These are phyloP conservation scores for Hygrocybe coccinea DNA, from an alignment of 768 basidiomycete genomes.

Conservation along the genomic window DNA sequence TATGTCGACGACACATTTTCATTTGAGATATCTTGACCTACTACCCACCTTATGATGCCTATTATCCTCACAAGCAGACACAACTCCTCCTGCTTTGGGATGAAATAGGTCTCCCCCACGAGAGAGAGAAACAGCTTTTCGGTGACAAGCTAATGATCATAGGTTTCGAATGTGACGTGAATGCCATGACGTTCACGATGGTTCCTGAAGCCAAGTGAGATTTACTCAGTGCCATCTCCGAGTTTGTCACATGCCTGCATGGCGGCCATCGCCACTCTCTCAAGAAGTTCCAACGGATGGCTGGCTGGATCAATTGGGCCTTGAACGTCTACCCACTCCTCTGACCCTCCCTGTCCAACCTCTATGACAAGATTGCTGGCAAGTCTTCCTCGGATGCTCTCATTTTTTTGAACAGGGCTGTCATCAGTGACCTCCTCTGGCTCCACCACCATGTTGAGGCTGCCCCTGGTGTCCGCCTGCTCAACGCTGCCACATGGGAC, in stretches of 20 bases:
- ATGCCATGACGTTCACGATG: conserved; percentile 27
- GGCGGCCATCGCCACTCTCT: conserved; percentile 12
- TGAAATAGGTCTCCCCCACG: conserved; percentile 35
- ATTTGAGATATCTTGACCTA: conserved; percentile 16
- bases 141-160: conserved; percentile 32
- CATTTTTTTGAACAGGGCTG: conserved; percentile 22
- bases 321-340: conserved; percentile 34
- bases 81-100: conserved; percentile 38
- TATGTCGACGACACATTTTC: conserved; percentile 29
- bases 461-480: conserved; percentile 18
- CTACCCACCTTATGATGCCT: conserved; percentile 22
- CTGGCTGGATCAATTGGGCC: conserved; percentile 38
- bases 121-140: conserved; percentile 35
- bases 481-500: conserved; percentile 19
- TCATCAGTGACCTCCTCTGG: conserved; percentile 30
- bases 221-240: conserved; percentile 6
- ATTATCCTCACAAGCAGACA: conserved; percentile 30
- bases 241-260: neutral
- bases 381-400: conserved; percentile 12
- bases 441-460: conserved; percentile 17
- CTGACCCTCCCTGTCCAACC: conserved; percentile 20
- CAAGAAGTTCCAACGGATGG: conserved; percentile 27
- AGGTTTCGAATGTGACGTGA: conserved; percentile 36
- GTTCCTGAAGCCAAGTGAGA: neutral
- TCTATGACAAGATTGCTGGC: conserved; percentile 30